Conservation (phyloP, 225 moss, liverwort and hornwort genomes). For the Sphagnum tenellum region DNA sequence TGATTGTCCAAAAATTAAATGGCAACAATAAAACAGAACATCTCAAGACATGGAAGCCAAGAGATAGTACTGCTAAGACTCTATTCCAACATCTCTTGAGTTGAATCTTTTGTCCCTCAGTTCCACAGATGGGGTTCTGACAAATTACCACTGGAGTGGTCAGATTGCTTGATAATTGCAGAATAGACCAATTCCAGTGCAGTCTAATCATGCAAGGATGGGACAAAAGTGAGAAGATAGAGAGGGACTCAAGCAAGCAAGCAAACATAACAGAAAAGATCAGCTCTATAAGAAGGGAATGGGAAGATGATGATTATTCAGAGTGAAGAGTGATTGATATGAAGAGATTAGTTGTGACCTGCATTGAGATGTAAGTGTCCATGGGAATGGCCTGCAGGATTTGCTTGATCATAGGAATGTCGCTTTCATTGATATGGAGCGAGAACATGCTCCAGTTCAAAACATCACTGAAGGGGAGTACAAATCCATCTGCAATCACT, state of each 20-base stretch:
- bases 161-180: too few relatives aligned
- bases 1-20: too few relatives aligned
- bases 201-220: neutral
- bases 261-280: neutral
- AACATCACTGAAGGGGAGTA: slow-evolving; percentile 89
- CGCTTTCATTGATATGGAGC: slow-evolving; percentile 51
- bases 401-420: slow-evolving; percentile 69
- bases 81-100: too few relatives aligned
- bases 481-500: slow-evolving; percentile 81
- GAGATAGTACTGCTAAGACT: neutral
- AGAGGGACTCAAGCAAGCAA: neutral
- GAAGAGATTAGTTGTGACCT: slow-evolving; percentile 5
- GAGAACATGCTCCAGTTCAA: slow-evolving; percentile 80
- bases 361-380: slow-evolving; percentile 48
- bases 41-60: neutral
- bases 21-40: neutral
- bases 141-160: too few relatives aligned
- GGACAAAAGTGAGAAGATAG: neutral
- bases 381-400: slow-evolving; percentile 52
- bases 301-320: neutral
- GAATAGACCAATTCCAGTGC: neutral
- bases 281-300: neutral
- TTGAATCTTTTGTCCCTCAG: too few relatives aligned
- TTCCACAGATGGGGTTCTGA: too few relatives aligned
- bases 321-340: neutral